Conservation (phyloP, 2,329 filamentous ascomycete species). For the Pseudocercospora fuligena region DNA sequence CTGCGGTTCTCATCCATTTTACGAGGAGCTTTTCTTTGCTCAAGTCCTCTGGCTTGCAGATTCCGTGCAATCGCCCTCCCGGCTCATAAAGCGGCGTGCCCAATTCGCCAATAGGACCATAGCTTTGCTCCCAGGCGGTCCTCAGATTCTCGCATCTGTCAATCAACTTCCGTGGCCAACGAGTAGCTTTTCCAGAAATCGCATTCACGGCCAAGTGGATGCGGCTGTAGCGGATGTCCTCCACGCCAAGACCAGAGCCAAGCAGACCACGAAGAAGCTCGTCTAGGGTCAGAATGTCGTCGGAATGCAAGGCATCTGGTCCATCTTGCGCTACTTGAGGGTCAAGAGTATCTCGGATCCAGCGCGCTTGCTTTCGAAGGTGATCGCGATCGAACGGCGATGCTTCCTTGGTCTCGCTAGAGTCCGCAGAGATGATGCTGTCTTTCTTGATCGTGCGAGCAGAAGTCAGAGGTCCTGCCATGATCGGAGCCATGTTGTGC, state of each 20-base stretch:
- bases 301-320: conserved; percentile 47
- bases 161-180: conserved; percentile 52
- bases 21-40: conserved; percentile 44
- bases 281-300: conserved; percentile 52
- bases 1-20: conserved; percentile 40
- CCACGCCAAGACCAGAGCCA: conserved; percentile 38
- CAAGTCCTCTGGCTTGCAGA: conserved; percentile 45
- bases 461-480: not conserved
- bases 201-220: conserved; percentile 53
- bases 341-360: conserved; percentile 57
- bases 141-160: conserved; percentile 52
- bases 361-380: conserved; percentile 46
- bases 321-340: conserved; percentile 52
- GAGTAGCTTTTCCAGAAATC: conserved; percentile 50
- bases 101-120: conserved; percentile 42
- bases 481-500: not conserved
- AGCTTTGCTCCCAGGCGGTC: conserved; percentile 45
- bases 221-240: conserved; percentile 48
- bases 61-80: conserved; percentile 49
- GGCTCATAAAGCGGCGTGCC: conserved; percentile 49
- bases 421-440: not conserved
- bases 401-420: not conserved
- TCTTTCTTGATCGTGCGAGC: conserved; percentile 6
- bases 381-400: conserved; percentile 29
- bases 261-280: conserved; percentile 45